Evolutionary conservation across 2,329 filamentous ascomycete genomes (phyloP).

Genomic region (Aspergillus viridinutans): DNA sequence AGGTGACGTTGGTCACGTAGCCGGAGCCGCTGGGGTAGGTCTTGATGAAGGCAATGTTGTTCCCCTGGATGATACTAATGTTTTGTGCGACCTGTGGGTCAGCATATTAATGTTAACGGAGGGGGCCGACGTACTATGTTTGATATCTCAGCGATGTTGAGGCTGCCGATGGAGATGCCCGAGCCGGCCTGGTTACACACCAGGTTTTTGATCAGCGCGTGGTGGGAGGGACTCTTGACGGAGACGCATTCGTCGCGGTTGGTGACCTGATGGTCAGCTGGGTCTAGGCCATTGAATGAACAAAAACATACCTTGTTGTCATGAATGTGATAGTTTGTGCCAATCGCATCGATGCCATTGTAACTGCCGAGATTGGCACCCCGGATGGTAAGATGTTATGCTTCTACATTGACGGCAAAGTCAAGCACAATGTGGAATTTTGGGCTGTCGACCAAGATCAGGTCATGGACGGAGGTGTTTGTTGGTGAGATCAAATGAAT

Average conservation of each 20-base stretch:
- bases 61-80: conserved; percentile 36
- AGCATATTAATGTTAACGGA: neutral
- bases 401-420: conserved; percentile 33
- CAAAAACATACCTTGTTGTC: conserved; percentile 26
- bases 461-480: conserved; percentile 26
- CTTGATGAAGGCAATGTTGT: conserved; percentile 38
- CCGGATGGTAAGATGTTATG: conserved; percentile 36
- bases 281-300: neutral
- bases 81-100: conserved; percentile 27
- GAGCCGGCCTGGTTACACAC: conserved; percentile 36
- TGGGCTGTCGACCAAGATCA: conserved; percentile 31
- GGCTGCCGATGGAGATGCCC: conserved; percentile 35
- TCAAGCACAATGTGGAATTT: conserved; percentile 39
- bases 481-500: conserved; percentile 21
- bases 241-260: conserved; percentile 39
- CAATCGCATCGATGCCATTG: conserved; percentile 36
- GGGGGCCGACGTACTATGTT: conserved; percentile 21
- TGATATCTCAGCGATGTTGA: conserved; percentile 28
- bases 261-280: conserved; percentile 21
- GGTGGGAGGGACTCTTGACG: conserved; percentile 35
- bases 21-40: conserved; percentile 38
- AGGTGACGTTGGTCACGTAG: conserved; percentile 33
- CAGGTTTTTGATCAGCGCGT: conserved; percentile 33
- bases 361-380: conserved; percentile 35
- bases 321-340: conserved; percentile 36